Percentiles rank a stretch among this genome's conserved stretches.
Evolutionary conservation across 2,329 filamentous ascomycete genomes (phyloP).

Genomic region (Fonsecaea nubica): DNA sequence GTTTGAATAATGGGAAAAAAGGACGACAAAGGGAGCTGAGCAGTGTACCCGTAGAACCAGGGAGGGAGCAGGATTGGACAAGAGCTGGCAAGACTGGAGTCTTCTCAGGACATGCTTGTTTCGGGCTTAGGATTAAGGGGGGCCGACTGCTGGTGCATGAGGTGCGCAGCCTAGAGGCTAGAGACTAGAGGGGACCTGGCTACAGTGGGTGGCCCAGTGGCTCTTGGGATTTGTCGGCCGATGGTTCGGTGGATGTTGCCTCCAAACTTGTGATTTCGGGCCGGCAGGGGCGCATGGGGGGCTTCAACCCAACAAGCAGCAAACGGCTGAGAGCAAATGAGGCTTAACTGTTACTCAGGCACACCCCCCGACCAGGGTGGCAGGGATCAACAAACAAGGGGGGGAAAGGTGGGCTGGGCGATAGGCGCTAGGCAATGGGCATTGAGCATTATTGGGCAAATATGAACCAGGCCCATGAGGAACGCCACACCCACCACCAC

Average conservation of each 20-base stretch:
- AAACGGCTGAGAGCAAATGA: conserved; percentile 8
- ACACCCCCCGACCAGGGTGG: not conserved
- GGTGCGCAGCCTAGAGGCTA: conserved; percentile 24
- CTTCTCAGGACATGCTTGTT: conserved; percentile 33
- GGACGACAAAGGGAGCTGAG: conserved; percentile 28
- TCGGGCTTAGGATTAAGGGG: conserved; percentile 29
- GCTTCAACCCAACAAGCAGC: not conserved
- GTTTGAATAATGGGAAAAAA: conserved; percentile 24
- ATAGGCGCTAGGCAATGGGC: conserved; percentile 1
- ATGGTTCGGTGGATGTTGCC: conserved; percentile 2
- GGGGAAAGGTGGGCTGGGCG: conserved; percentile 12
- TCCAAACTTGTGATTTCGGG: conserved; percentile 25
- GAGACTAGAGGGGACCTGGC: conserved; percentile 10
- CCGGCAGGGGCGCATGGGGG: not conserved
- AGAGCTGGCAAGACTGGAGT: conserved; percentile 17
- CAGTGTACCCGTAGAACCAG: conserved; percentile 3
- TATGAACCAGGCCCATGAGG: conserved; percentile 14
- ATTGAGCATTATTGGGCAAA: not conserved
- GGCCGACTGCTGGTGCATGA: conserved; percentile 19
- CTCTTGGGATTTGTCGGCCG: conserved; percentile 16
- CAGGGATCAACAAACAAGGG: conserved; percentile 5
- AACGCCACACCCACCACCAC: conserved; percentile 11
- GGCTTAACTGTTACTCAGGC: conserved; percentile 22
- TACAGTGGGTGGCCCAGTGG: conserved; percentile 23
- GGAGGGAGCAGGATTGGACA: conserved; percentile 31